Evolutionary conservation across 1,284 basidiomycete species (phyloP).

Genomic region (Athelia sp.): DNA sequence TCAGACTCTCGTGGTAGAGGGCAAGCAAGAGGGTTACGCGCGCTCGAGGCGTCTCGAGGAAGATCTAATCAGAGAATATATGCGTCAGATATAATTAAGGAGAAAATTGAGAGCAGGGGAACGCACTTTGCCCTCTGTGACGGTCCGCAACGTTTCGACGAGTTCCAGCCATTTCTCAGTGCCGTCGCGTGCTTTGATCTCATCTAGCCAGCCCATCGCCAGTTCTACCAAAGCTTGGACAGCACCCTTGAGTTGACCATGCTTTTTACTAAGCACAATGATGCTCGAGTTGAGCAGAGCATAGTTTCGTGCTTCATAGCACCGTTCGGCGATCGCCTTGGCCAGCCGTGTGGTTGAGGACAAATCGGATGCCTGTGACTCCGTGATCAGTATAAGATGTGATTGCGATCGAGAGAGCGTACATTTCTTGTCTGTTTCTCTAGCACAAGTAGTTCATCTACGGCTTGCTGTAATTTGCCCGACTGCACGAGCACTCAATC

Average conservation of each 20-base stretch:
- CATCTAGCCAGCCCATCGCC: conserved; percentile 75
- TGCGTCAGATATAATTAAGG: conserved; percentile 2
- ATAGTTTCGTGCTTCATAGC: conserved; percentile 70
- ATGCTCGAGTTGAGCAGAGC: conserved; percentile 72
- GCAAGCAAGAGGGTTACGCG: conserved; percentile 86
- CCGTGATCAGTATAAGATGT: not conserved
- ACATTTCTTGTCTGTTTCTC: conserved; percentile 99
- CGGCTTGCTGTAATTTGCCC: conserved; percentile 77
- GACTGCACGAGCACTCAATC: conserved; percentile 34
- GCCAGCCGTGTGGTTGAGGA: conserved; percentile 86
- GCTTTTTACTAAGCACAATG: conserved; percentile 85
- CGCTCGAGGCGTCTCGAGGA: conserved; percentile 94
- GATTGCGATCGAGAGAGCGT: conserved; percentile 17
- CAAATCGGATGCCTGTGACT: conserved; percentile 82
- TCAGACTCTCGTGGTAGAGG: conserved; percentile 74
- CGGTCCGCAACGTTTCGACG: conserved; percentile 83
- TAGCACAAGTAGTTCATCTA: conserved; percentile 85
- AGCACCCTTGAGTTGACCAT: conserved; percentile 92
- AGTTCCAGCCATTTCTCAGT: conserved; percentile 80
- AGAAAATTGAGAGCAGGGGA: not conserved
- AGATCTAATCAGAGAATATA: conserved; percentile 60
- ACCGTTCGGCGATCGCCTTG: conserved; percentile 66
- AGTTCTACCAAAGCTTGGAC: conserved; percentile 90
- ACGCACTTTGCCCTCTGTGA: conserved; percentile 93
- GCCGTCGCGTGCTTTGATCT: conserved; percentile 65